Evolutionary conservation across 352 stramenopile species (phyloP).

Genomic region (Bremia lactucae): DNA sequence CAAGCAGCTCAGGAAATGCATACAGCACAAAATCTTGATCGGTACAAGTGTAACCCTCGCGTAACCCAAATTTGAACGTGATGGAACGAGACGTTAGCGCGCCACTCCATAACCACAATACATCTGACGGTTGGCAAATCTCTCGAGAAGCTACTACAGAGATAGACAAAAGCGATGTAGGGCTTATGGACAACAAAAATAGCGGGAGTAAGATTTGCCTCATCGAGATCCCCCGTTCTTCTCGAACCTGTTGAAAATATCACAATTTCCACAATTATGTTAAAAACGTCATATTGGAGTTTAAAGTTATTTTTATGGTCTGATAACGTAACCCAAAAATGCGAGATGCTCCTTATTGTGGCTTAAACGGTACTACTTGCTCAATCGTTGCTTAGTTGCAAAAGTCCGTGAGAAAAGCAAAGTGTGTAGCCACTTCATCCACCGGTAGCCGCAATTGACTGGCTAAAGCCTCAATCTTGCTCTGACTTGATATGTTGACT

Average conservation of each 20-base stretch:
- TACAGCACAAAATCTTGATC: constrained; percentile 48
- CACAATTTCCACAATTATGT: no score
- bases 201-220: constrained; percentile 3
- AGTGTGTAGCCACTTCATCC: constrained; percentile 38
- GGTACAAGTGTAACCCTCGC: constrained; percentile 33
- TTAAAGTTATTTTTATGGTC: no score
- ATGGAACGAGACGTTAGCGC: constrained; percentile 54
- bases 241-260: no score
- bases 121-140: constrained; percentile 29
- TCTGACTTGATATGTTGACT: constrained; percentile 11
- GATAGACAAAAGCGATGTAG: background rate
- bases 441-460: constrained; percentile 41
- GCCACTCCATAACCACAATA: constrained; percentile 68
- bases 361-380: no score
- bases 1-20: constrained; percentile 32
- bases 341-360: no score
- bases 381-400: constrained; percentile 7
- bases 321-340: no score
- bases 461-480: constrained; percentile 33
- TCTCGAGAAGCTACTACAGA: background rate
- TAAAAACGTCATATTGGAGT: no score
- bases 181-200: constrained; percentile 3
- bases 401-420: constrained; percentile 42
- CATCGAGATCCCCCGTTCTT: no score
- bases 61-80: constrained; percentile 61